These are phyloP conservation scores for Leishmania tropica DNA, from an alignment of 208 protist species.

Conservation along the genomic window DNA sequence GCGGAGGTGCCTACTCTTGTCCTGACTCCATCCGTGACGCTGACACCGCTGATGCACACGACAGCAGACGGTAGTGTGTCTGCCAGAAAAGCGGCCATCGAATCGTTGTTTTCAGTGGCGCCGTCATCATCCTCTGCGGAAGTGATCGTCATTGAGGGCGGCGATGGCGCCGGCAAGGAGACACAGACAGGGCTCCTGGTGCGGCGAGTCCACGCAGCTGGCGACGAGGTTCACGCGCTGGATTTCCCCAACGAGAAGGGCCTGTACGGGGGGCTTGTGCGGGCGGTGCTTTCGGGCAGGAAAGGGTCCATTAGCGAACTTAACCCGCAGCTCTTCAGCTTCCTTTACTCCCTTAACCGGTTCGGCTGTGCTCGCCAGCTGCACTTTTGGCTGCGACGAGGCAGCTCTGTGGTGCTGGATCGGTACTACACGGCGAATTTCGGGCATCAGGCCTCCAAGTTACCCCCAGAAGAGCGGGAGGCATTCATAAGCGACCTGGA, in stretches of 20 bases:
- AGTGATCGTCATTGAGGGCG: slow-evolving; percentile 89
- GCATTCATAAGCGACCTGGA: slow-evolving; percentile 69
- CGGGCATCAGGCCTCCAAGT: slow-evolving; percentile 91
- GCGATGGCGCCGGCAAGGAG: slow-evolving; percentile 91
- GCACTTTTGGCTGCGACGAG: slow-evolving; percentile 62
- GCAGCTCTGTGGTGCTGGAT: slow-evolving; percentile 79
- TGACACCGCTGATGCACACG: slow-evolving; percentile 40
- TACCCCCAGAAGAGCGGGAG: slow-evolving; percentile 58
- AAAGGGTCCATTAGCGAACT: slow-evolving; percentile 78
- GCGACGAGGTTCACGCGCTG: slow-evolving; percentile 48
- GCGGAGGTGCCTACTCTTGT: slow-evolving; percentile 50
- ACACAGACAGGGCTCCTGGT: slow-evolving; percentile 85
- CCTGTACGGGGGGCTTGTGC: slow-evolving; percentile 80
- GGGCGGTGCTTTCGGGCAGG: slow-evolving; percentile 82
- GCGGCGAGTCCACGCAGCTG: slow-evolving; percentile 9
- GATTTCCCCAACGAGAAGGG: slow-evolving; percentile 88
- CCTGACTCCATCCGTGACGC: slow-evolving; percentile 32
- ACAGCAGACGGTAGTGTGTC: not conserved
- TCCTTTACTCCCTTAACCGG: slow-evolving; percentile 90
- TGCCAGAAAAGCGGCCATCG: slow-evolving; percentile 5
- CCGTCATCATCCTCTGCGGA: slow-evolving; percentile 12
- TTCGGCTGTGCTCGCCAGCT: slow-evolving; percentile 71
- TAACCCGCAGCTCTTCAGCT: slow-evolving; percentile 86
- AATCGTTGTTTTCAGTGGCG: slow-evolving; percentile 36
- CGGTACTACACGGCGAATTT: slow-evolving; percentile 93